Conservation (phyloP, 331 rosid genomes). For the Spiraea crenata region DNA sequence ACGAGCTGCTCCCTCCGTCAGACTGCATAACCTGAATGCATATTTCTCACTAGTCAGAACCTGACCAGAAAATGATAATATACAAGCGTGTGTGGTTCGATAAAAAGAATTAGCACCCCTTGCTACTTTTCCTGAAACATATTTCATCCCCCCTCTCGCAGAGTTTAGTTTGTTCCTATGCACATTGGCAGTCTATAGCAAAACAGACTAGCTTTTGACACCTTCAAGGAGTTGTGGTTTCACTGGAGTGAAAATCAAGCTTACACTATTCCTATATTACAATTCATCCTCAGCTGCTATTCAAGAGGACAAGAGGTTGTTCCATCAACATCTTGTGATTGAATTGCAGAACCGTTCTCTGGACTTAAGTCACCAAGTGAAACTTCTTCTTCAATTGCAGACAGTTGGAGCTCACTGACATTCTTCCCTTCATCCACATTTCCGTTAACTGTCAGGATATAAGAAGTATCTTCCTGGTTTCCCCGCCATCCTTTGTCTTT, state of each 20-base stretch:
- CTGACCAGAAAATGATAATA: background rate
- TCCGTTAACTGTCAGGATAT: conserved; percentile 25
- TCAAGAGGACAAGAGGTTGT: conserved; percentile 30
- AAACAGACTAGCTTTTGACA: conserved; percentile 22
- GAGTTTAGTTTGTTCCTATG: conserved; percentile 3
- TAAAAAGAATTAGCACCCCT: background rate
- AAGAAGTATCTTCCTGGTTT: conserved; percentile 43
- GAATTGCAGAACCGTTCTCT: conserved; percentile 34
- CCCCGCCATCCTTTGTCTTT: conserved; percentile 35
- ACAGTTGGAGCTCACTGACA: conserved; percentile 33
- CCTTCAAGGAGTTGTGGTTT: background rate
- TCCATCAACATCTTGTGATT: conserved; percentile 32
- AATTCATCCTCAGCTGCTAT: conserved; percentile 40
- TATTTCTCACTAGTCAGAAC: background rate
- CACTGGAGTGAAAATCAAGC: conserved; percentile 6
- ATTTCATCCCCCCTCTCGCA: background rate
- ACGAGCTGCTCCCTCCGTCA: no score
- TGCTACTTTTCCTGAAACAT: conserved; percentile 15
- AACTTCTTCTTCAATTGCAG: conserved; percentile 49
- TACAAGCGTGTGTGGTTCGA: conserved; percentile 10
- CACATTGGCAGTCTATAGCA: conserved; percentile 7
- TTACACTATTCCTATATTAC: background rate
- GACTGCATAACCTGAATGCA: background rate
- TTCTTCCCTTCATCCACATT: conserved; percentile 37
- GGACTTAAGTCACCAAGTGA: conserved; percentile 35